A percentile compares a stretch with the other conserved stretches of the same genome.
phyloP scores from a whole-genome alignment of 2,329 filamentous ascomycete species.

The Fusarium tjaetaba region DNA sequence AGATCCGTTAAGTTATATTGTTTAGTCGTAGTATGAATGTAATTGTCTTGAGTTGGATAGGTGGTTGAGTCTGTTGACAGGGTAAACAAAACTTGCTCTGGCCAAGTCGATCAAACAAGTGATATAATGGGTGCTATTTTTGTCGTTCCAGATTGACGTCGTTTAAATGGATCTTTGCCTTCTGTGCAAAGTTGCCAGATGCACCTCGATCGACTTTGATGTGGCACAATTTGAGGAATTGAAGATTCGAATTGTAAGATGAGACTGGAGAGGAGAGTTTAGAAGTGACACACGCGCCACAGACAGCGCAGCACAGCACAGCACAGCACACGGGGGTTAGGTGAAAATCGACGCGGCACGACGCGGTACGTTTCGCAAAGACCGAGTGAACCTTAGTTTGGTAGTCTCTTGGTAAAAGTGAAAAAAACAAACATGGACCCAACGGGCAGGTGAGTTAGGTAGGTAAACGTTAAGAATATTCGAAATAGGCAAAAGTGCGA shows the following conservation, averaged over 20 bases:
- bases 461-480: background rate
- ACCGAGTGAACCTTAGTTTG: constrained; percentile 1
- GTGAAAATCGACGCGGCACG: constrained; percentile 24
- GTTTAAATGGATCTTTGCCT: background rate
- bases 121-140: constrained; percentile 26
- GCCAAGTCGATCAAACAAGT: constrained; percentile 23
- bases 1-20: background rate
- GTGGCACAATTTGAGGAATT: constrained; percentile 1
- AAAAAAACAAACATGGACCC: constrained; percentile 1
- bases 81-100: constrained; percentile 25
- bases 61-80: constrained; percentile 1
- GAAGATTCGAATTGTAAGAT: background rate
- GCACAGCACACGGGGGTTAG: background rate
- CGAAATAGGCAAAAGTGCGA: constrained; percentile 14
- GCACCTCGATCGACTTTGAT: background rate
- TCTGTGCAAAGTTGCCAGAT: background rate
- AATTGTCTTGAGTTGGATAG: background rate
- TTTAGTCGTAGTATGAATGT: background rate
- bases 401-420: background rate
- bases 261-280: background rate
- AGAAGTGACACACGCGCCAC: constrained; percentile 15
- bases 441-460: background rate
- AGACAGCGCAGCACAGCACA: background rate
- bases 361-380: constrained; percentile 19
- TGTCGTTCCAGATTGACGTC: constrained; percentile 13